Base-by-base conservation (phyloP, 345 rosid genomes). In the Carallia brachiata region DNA sequence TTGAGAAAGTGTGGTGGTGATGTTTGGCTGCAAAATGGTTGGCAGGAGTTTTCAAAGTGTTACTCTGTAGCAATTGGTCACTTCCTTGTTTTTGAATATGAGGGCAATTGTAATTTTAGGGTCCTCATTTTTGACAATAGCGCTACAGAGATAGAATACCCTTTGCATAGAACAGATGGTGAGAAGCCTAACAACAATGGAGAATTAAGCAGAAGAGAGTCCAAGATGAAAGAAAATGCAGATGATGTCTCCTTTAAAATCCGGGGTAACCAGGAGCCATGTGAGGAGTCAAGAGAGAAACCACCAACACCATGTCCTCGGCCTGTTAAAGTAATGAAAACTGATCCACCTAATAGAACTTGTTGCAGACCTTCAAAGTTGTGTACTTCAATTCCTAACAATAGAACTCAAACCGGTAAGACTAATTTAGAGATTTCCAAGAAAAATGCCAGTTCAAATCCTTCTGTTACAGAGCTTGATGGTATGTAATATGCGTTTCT, bases 81-180 rank as follows among this genome's bases (percentile, higher is more conserved):
- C 47, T 34, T 80, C 0, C 23, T 83, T 18, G 72, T 75, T 62
- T 83, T 80, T 31, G 15, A 69, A 62, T 73, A 75, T 31, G 54
- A 75, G 57, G 78, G 71, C 40, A 61, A 61, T 52, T 23, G 63
- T 18, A 8, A 5, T 40, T 83, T 83, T 44, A 44, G 19, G 7
- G 76, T 77, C 13, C 6, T 75, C 61, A 69, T 80, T 27, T 79
- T 60, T 16, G 65, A 75, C 36, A 56, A 3, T 5, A 47, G 37
- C 59, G 59, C 79, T 36, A 4, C 67, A 32, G 82, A 77, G 70
- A 80, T 77, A 13, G 50, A 65, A 16, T 79, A 79, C 65, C 75
- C 77, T 32, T 34, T 27, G 8, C 27, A 16, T 4, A 55, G 28
- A 4, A 9, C 28, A 10, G 1, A 7, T 9, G 32, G 36, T 1